phyloP scores from a whole-genome alignment of 352 stramenopile species.

The Phytophthora pisi region DNA sequence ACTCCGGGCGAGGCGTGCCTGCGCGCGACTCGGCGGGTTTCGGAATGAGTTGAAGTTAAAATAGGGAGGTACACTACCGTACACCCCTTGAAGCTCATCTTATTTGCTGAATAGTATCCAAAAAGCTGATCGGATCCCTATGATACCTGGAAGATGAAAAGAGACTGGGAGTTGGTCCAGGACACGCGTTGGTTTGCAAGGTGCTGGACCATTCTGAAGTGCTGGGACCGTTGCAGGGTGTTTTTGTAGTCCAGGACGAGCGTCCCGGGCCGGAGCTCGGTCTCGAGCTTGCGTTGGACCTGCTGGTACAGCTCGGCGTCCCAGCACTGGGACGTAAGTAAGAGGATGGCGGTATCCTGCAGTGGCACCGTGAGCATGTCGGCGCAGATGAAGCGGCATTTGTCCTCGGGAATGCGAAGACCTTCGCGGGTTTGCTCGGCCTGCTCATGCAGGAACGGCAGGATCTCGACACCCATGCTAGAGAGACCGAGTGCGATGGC shows the following conservation, averaged over 20 bases:
- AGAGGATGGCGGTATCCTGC: constrained; percentile 31
- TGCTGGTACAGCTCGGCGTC: constrained; percentile 41
- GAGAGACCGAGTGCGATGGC: constrained; percentile 34
- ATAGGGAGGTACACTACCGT: neutral
- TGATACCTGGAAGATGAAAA: constrained; percentile 40
- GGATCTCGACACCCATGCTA: constrained; percentile 55
- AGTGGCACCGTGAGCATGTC: constrained; percentile 54
- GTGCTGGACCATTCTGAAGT: constrained; percentile 35
- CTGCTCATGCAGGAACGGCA: constrained; percentile 46
- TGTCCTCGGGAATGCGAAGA: constrained; percentile 12
- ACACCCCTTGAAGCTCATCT: constrained; percentile 22
- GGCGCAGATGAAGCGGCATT: constrained; percentile 38
- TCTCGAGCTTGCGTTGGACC: constrained; percentile 47
- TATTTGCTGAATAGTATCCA: constrained; percentile 13
- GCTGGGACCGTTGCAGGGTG: constrained; percentile 22
- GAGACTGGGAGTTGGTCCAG: constrained; percentile 44
- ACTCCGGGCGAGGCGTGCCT: constrained; percentile 5
- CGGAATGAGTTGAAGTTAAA: constrained; percentile 32
- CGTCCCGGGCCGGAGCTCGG: constrained; percentile 31
- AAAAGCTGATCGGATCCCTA: neutral
- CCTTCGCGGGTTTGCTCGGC: constrained; percentile 25
- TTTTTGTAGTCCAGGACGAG: constrained; percentile 68
- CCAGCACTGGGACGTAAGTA: constrained; percentile 75
- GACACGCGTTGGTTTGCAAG: constrained; percentile 44
- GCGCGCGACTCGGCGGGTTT: constrained; percentile 14